phyloP scores from a whole-genome alignment of 2,329 filamentous ascomycete genomes.

The Penicillium carneum region DNA sequence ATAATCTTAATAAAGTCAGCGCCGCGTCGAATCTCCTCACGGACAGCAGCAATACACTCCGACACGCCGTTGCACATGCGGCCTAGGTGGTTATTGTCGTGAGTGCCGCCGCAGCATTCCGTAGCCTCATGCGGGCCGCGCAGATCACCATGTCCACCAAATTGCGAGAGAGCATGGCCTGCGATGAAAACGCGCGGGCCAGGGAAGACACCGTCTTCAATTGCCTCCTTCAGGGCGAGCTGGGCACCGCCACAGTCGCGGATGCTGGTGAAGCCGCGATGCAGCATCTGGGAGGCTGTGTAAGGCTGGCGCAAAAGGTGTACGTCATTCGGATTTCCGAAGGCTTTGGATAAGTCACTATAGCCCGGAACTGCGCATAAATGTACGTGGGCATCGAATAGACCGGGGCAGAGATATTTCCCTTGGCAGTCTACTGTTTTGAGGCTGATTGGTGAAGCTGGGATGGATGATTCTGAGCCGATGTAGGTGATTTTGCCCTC shows the following conservation, averaged over 20 bases:
- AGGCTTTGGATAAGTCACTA: slow-evolving; percentile 31
- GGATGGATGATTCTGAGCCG: slow-evolving; percentile 19
- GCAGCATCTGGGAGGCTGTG: slow-evolving; percentile 57
- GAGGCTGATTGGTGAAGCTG: slow-evolving; percentile 17
- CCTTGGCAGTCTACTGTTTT: slow-evolving; percentile 29
- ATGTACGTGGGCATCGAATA: slow-evolving; percentile 40
- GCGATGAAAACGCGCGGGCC: slow-evolving; percentile 65
- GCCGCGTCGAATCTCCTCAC: slow-evolving; percentile 63
- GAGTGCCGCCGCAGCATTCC: slow-evolving; percentile 57
- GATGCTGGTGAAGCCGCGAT: slow-evolving; percentile 65
- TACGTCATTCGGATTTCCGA: slow-evolving; percentile 34
- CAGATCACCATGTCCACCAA: slow-evolving; percentile 65
- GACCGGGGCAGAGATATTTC: slow-evolving; percentile 36
- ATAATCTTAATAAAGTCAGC: slow-evolving; percentile 69
- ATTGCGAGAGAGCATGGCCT: slow-evolving; percentile 63
- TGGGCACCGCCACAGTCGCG: slow-evolving; percentile 67
- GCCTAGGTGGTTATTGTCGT: slow-evolving; percentile 38
- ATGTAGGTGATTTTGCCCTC: slow-evolving; percentile 33
- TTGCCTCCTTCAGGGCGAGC: slow-evolving; percentile 55
- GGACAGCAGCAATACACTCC: slow-evolving; percentile 60
- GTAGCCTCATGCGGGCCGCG: slow-evolving; percentile 53
- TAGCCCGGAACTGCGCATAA: slow-evolving; percentile 38
- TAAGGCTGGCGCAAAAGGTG: slow-evolving; percentile 36
- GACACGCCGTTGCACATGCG: slow-evolving; percentile 63
- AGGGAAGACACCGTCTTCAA: slow-evolving; percentile 63